Conservation (phyloP, 164 flowering plant species). For the Vitis riparia region DNA sequence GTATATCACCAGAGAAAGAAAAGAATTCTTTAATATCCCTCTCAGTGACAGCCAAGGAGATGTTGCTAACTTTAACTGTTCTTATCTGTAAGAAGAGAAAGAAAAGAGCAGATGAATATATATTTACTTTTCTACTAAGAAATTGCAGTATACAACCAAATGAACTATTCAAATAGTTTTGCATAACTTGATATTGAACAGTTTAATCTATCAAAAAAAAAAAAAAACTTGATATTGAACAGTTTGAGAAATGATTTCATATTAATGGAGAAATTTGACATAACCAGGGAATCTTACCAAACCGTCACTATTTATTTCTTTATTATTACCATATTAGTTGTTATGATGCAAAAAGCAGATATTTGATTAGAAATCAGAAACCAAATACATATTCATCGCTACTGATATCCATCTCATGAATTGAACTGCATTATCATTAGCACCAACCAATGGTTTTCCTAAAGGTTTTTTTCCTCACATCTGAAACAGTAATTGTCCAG, state of each 20-base stretch:
- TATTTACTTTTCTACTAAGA: background rate
- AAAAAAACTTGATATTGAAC: background rate
- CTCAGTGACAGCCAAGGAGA: conserved; percentile 49
- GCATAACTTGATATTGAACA: background rate
- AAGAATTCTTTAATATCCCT: conserved; percentile 67
- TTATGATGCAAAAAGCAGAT: too few species aligned
- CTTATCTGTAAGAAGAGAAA: conserved; percentile 39
- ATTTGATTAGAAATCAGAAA: background rate
- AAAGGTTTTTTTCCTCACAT: conserved; percentile 39
- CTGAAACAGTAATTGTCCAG: conserved; percentile 57
- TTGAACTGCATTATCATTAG: background rate
- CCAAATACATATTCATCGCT: background rate
- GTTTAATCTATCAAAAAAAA: background rate
- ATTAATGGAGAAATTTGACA: too few species aligned
- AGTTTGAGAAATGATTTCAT: background rate
- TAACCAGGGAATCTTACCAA: too few species aligned
- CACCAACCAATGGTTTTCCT: background rate
- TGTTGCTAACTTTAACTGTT: conserved; percentile 69
- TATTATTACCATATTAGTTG: too few species aligned
- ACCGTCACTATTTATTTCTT: too few species aligned
- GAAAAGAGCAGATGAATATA: background rate
- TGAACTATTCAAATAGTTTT: background rate
- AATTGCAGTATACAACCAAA: background rate
- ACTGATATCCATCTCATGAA: background rate
- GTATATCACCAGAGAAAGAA: conserved; percentile 75